Evolutionary conservation across 106 monocot species (phyloP), one percentile per base, ranked within the genome.

Genomic region (Dioscorea zingiberensis): DNA sequence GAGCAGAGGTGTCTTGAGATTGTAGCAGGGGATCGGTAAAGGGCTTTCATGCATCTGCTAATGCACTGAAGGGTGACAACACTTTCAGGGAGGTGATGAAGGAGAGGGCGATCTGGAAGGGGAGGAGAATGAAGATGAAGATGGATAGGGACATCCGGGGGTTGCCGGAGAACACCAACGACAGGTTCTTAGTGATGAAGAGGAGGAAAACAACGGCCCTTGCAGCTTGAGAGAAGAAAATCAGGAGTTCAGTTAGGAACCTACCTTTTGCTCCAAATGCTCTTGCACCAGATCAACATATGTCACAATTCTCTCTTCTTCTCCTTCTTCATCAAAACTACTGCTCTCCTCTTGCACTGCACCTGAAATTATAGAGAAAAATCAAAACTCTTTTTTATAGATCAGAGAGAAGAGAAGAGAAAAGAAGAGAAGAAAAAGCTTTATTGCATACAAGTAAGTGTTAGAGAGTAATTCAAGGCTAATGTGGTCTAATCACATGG

Each of bases 1-100:
- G 73, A 5, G 73, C 73, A 9, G 63, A 56, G 25, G 44, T 69
- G 48, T 58, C n/a, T n/a, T 57, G 27, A 79, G 48, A 48, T 79
- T 73, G 68, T 79, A 79, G 79, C 79, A 79, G 19, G 79, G 79
- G 29, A 79, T 62, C 21, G 73, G 64, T 17, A 79, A 45, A 19
- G 73, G 79, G n/a, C n/a, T 53, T 53, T 7, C 51, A 53, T 19
- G 19, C 51, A 53, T 53, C 51, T 16, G 51, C 51, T 18, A 53
- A 1, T 1, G 19, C 51, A 19, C 51, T 53, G 51, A 53, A 53
- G n/a, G 51, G 51, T 16, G 51, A 1, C 2, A 53, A 13, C n/a
- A 53, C n/a, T 53, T 53, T 53, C 13, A 53, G 51, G 51, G 51
- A 53, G 10, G n/a, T 16, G 51, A 53, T 53, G 51, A 53, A 53